These are phyloP conservation scores for Ulvella scutata DNA, from an alignment of 139 green algal species.

Conservation along the genomic window DNA sequence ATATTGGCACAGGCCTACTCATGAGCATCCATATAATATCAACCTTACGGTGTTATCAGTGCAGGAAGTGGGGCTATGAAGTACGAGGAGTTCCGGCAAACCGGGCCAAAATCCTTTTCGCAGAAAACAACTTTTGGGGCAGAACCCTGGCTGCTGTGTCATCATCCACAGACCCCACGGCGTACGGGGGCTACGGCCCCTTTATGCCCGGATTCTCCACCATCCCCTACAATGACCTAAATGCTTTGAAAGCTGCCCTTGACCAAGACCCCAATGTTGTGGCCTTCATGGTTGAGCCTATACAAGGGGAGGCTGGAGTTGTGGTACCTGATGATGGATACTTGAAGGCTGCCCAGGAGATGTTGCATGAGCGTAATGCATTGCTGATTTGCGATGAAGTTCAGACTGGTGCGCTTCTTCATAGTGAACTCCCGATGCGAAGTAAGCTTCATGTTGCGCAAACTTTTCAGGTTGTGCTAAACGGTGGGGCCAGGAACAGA, in stretches of 20 bases:
- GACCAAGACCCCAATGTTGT: conserved; percentile 63
- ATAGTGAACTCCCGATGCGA: no score
- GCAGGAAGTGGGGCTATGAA: conserved; percentile 85
- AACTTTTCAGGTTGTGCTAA: no score
- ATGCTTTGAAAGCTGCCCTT: conserved; percentile 29
- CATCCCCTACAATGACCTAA: conserved; percentile 91
- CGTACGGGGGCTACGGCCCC: conserved; percentile 48
- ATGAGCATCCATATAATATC: neutral
- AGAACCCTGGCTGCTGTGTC: conserved; percentile 83
- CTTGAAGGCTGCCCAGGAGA: conserved; percentile 40
- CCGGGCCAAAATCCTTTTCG: conserved; percentile 85
- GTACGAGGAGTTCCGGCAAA: conserved; percentile 85
- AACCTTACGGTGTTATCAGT: neutral
- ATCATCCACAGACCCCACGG: conserved; percentile 55
- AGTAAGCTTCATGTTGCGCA: no score
- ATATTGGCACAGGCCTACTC: no score
- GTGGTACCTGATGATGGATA: conserved; percentile 87
- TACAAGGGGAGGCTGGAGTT: conserved; percentile 88
- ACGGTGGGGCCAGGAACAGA: no score
- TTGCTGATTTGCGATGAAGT: conserved; percentile 91
- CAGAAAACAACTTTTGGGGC: conserved; percentile 91
- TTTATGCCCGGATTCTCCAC: conserved; percentile 89
- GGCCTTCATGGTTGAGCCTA: conserved; percentile 96
- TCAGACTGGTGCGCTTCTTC: conserved; percentile 37
- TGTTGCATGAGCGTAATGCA: conserved; percentile 78